Conservation (phyloP, 2,329 filamentous ascomycete species). For the Paramyrothecium sp. region DNA sequence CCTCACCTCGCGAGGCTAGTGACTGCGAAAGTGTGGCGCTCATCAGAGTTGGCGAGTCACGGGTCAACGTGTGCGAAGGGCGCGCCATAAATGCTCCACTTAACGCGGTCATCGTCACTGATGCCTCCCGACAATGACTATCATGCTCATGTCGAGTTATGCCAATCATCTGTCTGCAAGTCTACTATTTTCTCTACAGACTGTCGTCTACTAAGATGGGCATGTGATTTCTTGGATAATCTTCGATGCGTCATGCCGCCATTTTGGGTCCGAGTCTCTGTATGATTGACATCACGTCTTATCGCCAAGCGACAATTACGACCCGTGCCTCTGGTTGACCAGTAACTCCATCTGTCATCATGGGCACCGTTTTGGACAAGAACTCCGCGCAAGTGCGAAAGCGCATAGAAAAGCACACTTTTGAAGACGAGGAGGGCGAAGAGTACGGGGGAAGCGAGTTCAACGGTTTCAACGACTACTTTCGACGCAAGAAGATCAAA, state of each 20-base stretch:
- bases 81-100: constrained; percentile 28
- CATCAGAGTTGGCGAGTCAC: constrained; percentile 25
- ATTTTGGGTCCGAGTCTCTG: too few relatives aligned
- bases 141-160: too few relatives aligned
- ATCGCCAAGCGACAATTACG: too few relatives aligned
- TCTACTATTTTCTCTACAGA: too few relatives aligned
- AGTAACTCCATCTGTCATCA: constrained; percentile 29
- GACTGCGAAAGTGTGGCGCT: neutral
- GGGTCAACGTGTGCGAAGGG: constrained; percentile 38
- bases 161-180: too few relatives aligned
- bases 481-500: constrained; percentile 94
- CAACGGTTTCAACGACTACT: constrained; percentile 88
- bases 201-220: too few relatives aligned
- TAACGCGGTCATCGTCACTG: constrained; percentile 27
- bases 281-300: too few relatives aligned
- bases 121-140: neutral
- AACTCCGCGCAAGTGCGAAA: constrained; percentile 63
- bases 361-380: constrained; percentile 62
- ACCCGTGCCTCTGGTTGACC: too few relatives aligned
- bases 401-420: constrained; percentile 64
- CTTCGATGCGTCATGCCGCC: too few relatives aligned
- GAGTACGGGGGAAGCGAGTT: constrained; percentile 89
- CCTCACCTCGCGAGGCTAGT: neutral
- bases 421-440: constrained; percentile 79
- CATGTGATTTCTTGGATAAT: too few relatives aligned